A percentile compares a stretch with the other conserved stretches of the same genome.
Evolutionary conservation across 1,139 yeast species (phyloP).

Genomic region (Sugiyamaella japonica): DNA sequence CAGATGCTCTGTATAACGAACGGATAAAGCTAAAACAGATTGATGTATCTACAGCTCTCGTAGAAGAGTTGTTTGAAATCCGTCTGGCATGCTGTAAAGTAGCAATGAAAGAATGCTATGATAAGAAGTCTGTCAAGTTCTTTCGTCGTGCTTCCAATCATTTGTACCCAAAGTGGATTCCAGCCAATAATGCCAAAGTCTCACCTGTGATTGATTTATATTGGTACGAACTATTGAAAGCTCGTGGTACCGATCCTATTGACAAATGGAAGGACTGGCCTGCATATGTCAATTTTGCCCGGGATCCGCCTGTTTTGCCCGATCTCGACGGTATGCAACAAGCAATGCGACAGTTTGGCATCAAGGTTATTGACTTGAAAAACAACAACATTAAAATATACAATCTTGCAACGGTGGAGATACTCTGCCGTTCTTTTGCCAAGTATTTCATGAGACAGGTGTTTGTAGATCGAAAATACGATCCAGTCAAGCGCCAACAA

Average conservation of each 20-base stretch:
- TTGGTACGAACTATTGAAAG: not conserved
- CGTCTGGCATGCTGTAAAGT: constrained; percentile 1
- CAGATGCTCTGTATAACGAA: not conserved
- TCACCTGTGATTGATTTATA: not conserved
- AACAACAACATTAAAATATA: constrained; percentile 9
- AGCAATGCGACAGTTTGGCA: constrained; percentile 5
- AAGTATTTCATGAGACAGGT: constrained; percentile 9
- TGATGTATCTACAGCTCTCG: not conserved
- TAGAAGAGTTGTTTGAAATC: not conserved
- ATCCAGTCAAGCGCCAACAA: not conserved
- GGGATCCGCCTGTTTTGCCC: constrained; percentile 14
- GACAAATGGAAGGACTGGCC: constrained; percentile 2
- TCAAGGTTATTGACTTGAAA: not conserved
- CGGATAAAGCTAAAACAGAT: not conserved
- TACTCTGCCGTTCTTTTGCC: constrained; percentile 11
- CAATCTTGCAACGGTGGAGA: constrained; percentile 5
- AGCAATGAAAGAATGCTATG: not conserved
- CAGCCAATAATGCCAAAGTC: not conserved
- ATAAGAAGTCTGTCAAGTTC: not conserved
- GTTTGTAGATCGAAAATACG: not conserved
- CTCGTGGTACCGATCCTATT: not conserved
- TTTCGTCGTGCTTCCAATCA: not conserved
- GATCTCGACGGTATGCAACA: constrained; percentile 2
- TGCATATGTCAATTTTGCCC: constrained; percentile 1
- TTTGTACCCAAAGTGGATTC: constrained; percentile 2